A percentile compares a stretch with the other conserved stretches of the same genome.
These are phyloP conservation scores for Discostella pseudostelligera DNA, from an alignment of 108 stramenopile species.

Conservation along the genomic window DNA sequence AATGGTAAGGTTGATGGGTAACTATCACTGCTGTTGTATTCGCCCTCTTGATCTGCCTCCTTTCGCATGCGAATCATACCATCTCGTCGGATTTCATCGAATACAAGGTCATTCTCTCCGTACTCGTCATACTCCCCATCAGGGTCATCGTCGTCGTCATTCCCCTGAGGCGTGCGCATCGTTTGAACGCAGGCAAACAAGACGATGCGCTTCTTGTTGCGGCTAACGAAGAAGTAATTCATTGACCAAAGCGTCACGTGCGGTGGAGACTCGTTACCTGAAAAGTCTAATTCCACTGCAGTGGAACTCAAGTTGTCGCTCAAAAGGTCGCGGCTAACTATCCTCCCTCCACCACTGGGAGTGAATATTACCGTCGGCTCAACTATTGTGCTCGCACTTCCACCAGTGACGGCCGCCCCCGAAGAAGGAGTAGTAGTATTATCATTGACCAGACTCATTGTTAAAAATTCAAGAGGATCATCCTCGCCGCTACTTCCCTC, in stretches of 20 bases:
- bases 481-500: constrained; percentile 58
- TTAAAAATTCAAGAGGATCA: constrained; percentile 62
- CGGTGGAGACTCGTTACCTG: neutral
- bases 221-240: constrained; percentile 94
- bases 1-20: neutral
- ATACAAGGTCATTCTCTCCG: constrained; percentile 42
- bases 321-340: constrained; percentile 24
- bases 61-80: constrained; percentile 1
- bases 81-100: constrained; percentile 41
- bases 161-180: constrained; percentile 47
- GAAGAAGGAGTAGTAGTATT: neutral
- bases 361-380: neutral
- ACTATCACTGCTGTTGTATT: constrained; percentile 1
- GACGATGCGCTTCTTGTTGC: constrained; percentile 80
- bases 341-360: constrained; percentile 8
- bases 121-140: constrained; percentile 47
- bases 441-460: constrained; percentile 32
- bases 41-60: constrained; percentile 25
- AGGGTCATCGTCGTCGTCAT: constrained; percentile 36
- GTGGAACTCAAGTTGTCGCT: constrained; percentile 10
- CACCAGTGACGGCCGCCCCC: constrained; percentile 15
- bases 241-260: constrained; percentile 80
- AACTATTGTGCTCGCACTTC: neutral
- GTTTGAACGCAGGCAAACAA: constrained; percentile 86
- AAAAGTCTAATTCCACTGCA: constrained; percentile 4